Conservation (phyloP, 1,284 basidiomycete genomes). For the Porodaedalea pini region DNA sequence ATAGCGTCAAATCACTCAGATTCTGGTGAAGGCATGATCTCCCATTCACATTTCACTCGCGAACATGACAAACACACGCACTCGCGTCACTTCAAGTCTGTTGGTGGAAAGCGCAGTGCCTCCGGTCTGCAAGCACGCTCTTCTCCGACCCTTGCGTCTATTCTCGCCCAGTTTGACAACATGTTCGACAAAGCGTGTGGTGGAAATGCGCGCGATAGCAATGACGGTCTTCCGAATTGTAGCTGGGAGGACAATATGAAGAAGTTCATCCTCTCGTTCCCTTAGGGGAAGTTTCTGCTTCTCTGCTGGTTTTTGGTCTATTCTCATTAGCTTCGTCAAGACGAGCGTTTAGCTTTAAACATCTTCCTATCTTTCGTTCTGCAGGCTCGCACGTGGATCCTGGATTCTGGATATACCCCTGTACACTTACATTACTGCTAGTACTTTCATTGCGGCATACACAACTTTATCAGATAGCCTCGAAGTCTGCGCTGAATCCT, state of each 20-base stretch:
- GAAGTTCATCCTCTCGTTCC: slow-evolving; percentile 57
- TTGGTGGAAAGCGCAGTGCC: slow-evolving; percentile 18
- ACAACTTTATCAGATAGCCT: no score
- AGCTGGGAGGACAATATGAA: slow-evolving; percentile 62
- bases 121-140: slow-evolving; percentile 1
- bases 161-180: slow-evolving; percentile 35
- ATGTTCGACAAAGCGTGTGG: slow-evolving; percentile 45
- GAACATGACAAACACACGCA: neutral
- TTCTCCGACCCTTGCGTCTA: slow-evolving; percentile 18
- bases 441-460: no score
- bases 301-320: neutral
- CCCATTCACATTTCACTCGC: neutral
- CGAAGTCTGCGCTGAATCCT: no score
- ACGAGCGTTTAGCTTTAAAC: no score
- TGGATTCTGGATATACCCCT: no score
- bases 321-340: neutral
- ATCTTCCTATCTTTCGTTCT: no score
- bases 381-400: no score
- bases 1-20: no score
- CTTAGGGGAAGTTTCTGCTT: slow-evolving; percentile 32
- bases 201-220: slow-evolving; percentile 36
- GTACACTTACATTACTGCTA: no score
- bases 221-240: slow-evolving; percentile 44
- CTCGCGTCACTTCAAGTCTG: neutral
- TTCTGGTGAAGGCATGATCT: neutral